These are phyloP conservation scores for Cenchrus purpureus DNA, from an alignment of 176 grass and related monocot species.

Conservation along the genomic window DNA sequence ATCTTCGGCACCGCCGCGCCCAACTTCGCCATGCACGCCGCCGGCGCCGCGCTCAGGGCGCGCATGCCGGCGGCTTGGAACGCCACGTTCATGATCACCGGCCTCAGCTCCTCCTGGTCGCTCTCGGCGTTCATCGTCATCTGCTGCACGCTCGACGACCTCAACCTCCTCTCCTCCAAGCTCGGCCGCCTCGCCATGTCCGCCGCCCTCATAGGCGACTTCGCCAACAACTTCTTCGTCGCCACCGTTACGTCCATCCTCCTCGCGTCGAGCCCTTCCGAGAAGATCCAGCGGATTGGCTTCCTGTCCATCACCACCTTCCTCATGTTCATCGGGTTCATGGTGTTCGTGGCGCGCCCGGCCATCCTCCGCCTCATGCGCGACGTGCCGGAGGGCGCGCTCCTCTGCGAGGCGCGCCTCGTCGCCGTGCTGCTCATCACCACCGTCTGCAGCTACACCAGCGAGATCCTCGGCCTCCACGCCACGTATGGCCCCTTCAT, in stretches of 20 bases:
- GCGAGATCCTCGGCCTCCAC: conserved; percentile 63
- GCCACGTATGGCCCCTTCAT: conserved; percentile 68
- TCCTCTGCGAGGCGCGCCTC: conserved; percentile 63
- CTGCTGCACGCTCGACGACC: conserved; percentile 65
- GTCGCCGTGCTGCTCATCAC: conserved; percentile 59
- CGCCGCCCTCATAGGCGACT: conserved; percentile 66
- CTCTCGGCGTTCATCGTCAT: conserved; percentile 79
- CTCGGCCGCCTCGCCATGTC: conserved; percentile 93
- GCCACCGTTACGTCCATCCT: conserved; percentile 47
- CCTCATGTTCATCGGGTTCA: conserved; percentile 43
- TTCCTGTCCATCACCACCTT: conserved; percentile 44
- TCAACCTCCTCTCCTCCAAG: conserved; percentile 85
- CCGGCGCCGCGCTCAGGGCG: not conserved
- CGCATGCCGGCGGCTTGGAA: conserved; percentile 9
- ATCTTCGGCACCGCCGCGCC: conserved; percentile 47
- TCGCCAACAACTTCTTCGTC: conserved; percentile 52
- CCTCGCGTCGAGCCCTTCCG: conserved; percentile 39
- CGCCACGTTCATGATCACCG: conserved; percentile 28
- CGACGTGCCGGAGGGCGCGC: conserved; percentile 63
- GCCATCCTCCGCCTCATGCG: conserved; percentile 56
- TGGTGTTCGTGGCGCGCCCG: conserved; percentile 57
- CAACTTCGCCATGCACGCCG: conserved; percentile 23
- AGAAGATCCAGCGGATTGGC: conserved; percentile 41
- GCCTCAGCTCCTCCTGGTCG: conserved; percentile 64
- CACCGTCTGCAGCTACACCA: conserved; percentile 44